phyloP scores from a whole-genome alignment of 2,329 filamentous ascomycete species.

The Huntiella decipiens region DNA sequence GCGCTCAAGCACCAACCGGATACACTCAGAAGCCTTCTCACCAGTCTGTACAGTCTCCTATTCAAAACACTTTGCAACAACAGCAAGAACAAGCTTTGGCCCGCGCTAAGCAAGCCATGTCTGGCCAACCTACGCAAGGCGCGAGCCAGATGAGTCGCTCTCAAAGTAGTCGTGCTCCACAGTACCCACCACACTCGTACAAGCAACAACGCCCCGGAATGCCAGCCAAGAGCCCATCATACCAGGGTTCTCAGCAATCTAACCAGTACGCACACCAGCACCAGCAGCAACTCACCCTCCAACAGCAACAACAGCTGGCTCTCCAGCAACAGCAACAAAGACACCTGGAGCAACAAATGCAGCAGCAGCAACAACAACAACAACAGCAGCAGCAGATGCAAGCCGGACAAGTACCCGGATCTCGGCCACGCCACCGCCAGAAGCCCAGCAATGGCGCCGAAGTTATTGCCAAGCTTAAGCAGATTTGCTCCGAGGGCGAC shows the following conservation, averaged over 20 bases:
- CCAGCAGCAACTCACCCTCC: conserved; percentile 3
- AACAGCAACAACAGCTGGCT: conserved; percentile 13
- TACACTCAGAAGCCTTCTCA: conserved; percentile 18
- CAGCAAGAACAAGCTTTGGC: conserved; percentile 75
- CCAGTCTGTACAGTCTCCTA: conserved; percentile 23
- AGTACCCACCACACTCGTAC: conserved; percentile 5
- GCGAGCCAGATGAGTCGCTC: conserved; percentile 45
- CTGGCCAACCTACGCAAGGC: conserved; percentile 49
- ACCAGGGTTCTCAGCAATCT: conserved; percentile 5
- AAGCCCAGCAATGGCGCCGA: conserved; percentile 68
- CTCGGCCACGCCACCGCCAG: conserved; percentile 56
- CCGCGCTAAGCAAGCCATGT: conserved; percentile 59
- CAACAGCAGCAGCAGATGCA: conserved; percentile 17
- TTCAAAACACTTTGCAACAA: conserved; percentile 41
- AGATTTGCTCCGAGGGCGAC: conserved; percentile 80
- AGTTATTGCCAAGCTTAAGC: conserved; percentile 62
- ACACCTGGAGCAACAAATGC: conserved; percentile 12
- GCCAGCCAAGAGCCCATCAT: conserved; percentile 3
- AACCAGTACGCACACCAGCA: conserved; percentile 12
- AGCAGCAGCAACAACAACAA: conserved; percentile 24
- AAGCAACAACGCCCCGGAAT: conserved; percentile 4
- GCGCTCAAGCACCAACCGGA: conserved; percentile 30
- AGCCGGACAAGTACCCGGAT: conserved; percentile 23
- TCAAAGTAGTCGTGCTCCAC: conserved; percentile 25
- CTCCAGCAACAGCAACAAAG: conserved; percentile 10